Percentiles rank a stretch among this genome's conserved stretches.
Conservation (phyloP, 2,329 filamentous ascomycete species). For the Fusarium kyushuense region DNA sequence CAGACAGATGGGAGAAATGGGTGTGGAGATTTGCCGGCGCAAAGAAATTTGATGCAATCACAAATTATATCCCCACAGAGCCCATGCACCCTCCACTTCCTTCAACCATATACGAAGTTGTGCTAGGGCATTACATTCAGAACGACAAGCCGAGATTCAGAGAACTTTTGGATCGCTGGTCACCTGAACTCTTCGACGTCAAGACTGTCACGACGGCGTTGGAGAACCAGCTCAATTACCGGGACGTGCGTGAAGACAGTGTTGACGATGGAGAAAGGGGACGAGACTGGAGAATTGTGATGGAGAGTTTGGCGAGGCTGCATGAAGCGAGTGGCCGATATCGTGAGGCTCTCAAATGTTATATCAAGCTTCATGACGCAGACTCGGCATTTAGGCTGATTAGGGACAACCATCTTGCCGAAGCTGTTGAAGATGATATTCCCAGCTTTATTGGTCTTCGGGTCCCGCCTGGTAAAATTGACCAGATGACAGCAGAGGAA, state of each 20-base stretch:
- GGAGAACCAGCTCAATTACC: slow-evolving; percentile 82
- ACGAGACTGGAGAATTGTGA: slow-evolving; percentile 89
- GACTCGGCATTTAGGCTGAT: slow-evolving; percentile 90
- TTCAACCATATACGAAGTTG: slow-evolving; percentile 85
- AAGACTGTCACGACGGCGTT: slow-evolving; percentile 80
- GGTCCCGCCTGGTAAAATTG: slow-evolving; percentile 78
- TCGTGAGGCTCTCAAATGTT: slow-evolving; percentile 86
- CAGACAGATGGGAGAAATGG: slow-evolving; percentile 94
- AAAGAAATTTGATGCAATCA: slow-evolving; percentile 90
- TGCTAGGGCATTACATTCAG: slow-evolving; percentile 89
- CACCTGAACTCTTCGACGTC: slow-evolving; percentile 85
- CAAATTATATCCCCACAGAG: slow-evolving; percentile 81
- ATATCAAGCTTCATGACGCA: slow-evolving; percentile 91
- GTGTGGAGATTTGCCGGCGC: slow-evolving; percentile 91
- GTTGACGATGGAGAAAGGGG: slow-evolving; percentile 78
- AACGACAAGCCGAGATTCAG: slow-evolving; percentile 80
- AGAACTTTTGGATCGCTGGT: slow-evolving; percentile 85
- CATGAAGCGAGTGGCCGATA: slow-evolving; percentile 85
- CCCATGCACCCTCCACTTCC: slow-evolving; percentile 84
- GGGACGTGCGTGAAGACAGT: slow-evolving; percentile 80
- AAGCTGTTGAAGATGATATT: slow-evolving; percentile 90
- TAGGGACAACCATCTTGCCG: slow-evolving; percentile 87
- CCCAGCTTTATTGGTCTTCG: slow-evolving; percentile 87
- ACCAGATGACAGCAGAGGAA: slow-evolving; percentile 74
- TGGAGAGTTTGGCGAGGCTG: slow-evolving; percentile 85